Evolutionary conservation across 441 rosid genomes (phyloP), one percentile per base, ranked within the genome.

Genomic region (Capsella rubella): DNA sequence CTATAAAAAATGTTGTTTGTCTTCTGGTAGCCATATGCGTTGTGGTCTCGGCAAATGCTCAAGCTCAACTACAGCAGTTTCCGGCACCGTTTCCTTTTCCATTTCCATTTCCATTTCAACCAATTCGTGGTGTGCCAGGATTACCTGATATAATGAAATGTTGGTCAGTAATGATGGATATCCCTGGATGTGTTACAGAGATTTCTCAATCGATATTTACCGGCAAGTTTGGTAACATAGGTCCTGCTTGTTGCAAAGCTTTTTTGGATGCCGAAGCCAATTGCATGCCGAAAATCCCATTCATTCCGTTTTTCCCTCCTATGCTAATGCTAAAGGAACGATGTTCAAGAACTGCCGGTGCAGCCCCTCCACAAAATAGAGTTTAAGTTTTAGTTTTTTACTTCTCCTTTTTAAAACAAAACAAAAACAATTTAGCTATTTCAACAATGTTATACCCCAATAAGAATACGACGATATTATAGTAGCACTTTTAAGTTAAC

Each of bases 1-100:
- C 62, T 51, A 31, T 31, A 8, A 72, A 62, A 5, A 43, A 10
- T 42, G 28, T 62, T 8, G 4, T 31, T 28, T 51, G 45, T 10
- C 9, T 29, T 10, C 1, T 62, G 0, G 5, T 3, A 0, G 2
- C 42, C 11, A 12, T 61, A 5, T 72, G 55, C 8, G 21, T 62
- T 7, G 13, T 43, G 11, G 63, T 72, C 2, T 62, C 62, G 0
- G 27, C 16, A 13, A 72, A 72, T 43, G 76, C 76, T 32, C 76
- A 71, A 15, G 76, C 76, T 32, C 76, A 71, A 15, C 6, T 62
- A 8, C 75, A 43, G 8, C 60, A 52, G 2, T 62, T 62, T 40
- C 61, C 52, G 2, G 14, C 27, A 45, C 54, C 40, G 0, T 13
- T 50, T 12, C 47, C 31, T 53, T 40, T 42, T 54, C 18, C 8